Base-by-base conservation (phyloP, 2,329 filamentous ascomycete genomes). In the Paramyrothecium roridum region DNA sequence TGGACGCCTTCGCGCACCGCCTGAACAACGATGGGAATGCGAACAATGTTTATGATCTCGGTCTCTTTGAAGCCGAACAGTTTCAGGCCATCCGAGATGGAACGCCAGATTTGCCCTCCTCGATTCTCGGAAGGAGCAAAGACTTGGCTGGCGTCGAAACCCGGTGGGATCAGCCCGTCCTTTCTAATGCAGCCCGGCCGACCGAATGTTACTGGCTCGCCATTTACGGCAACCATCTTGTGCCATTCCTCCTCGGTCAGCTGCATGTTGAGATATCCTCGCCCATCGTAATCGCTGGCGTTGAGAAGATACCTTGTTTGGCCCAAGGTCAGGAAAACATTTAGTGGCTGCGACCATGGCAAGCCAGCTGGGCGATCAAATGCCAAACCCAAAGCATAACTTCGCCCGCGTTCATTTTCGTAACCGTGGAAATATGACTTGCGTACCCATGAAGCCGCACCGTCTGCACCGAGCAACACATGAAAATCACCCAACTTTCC, bases 251-350 rank as follows among this genome's bases (percentile, higher is more conserved):
- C 65, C 52, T 71, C 67, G 0, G 67, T 72, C 43, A 73, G 61
- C 52, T 71, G 69, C 70, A 73, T 69, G 57, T 72, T 72, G 49
- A 73, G 60, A 52, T 72, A 72, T 0, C 69, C 70, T 43, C 64
- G 55, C 3, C 70, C 67, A 33, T 71, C 67, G 30, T 63, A 59
- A 47, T 72, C 66, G 53, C 68, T 70, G 17, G 70, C 70, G 46
- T 73, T 73, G 11, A 73, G 63, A 19, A 72, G 58, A 46, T 72
- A 73, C 1, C 70, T 61, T 1, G 69, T 73, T 57, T 73, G 70
- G 8, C 68, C 68, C 8, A 73, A 62, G 0, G 70, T 73, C 13
- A 73, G 59, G 56, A 72, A 71, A 46, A 73, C 63, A 49, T 73
- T 73, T 16, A 72, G 62, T 1, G 69, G 63, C 56, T 73, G 70